Conservation (phyloP, 1,284 basidiomycete genomes). For the Boletus holoroseus region DNA sequence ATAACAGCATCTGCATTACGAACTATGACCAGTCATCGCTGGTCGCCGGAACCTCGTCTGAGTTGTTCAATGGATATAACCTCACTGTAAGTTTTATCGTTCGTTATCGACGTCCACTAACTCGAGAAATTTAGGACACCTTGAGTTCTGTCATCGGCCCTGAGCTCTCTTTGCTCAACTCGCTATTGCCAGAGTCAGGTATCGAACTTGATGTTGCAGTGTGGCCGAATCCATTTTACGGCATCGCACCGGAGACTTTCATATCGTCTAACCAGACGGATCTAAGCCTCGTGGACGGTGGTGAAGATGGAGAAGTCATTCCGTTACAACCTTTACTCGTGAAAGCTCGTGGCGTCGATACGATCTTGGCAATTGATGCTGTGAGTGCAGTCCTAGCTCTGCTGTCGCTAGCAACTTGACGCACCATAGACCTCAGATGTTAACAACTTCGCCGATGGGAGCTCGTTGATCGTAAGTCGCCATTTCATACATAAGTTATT, state of each 20-base stretch:
- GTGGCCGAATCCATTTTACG: constrained; percentile 43
- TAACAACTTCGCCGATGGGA: constrained; percentile 38
- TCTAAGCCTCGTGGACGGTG: constrained; percentile 40
- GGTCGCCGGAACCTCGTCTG: constrained; percentile 40
- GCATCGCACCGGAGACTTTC: constrained; percentile 36
- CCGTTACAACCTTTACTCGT: constrained; percentile 53
- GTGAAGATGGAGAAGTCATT: constrained; percentile 41
- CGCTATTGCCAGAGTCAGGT: constrained; percentile 22
- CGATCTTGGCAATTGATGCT: constrained; percentile 50
- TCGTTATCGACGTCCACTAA: neutral
- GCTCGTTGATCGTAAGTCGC: constrained; percentile 38
- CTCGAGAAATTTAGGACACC: constrained; percentile 10
- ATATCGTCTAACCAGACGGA: constrained; percentile 34
- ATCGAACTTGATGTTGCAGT: constrained; percentile 28
- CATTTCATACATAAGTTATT: neutral
- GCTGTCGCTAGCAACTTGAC: neutral
- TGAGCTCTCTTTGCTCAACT: constrained; percentile 26
- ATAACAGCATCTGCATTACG: constrained; percentile 40
- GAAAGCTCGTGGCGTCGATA: constrained; percentile 45
- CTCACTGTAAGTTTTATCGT: constrained; percentile 28
- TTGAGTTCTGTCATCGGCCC: constrained; percentile 21
- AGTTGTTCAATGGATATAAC: constrained; percentile 37
- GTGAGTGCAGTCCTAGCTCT: constrained; percentile 23
- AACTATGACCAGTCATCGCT: constrained; percentile 48
- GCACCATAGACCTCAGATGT: constrained; percentile 27